Evolutionary conservation across 2,329 filamentous ascomycete genomes (phyloP), one percentile per base, ranked within the genome.

Genomic region (Alternaria sp.): DNA sequence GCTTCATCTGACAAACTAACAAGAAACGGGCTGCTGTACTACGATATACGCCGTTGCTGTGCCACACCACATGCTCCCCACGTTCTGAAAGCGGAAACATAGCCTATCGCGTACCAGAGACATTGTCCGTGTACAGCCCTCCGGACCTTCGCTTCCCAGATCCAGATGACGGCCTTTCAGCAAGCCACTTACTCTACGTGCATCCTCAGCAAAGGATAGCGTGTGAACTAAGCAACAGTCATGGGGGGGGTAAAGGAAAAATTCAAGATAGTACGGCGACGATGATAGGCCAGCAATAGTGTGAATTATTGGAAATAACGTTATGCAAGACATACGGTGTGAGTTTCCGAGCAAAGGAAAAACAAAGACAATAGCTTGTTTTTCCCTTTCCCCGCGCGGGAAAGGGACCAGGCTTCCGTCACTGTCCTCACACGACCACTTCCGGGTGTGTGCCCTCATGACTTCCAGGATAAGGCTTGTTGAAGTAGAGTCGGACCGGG

Each of bases 401-500:
- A 46, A 49, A 45, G 25, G 28, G 28, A 54, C 25, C 56, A 51
- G 43, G 32, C 36, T 45, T 23, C 32, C 12, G 54, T 58, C 21
- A 23, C 26, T 44, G 10, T 46, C 30, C 55, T 30, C 32, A 46
- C 43, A 52, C 49, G 49, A 52, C 54, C 40, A 45, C 26, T 30
- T 32, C 25, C 49, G 6, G 49, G 26, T 32, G 26, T 30, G 30
- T 45, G 57, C 32, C 40, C 59, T 62, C 28, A 54, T 62, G 59
- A 62, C 59, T 61, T 25, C 52, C 30, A n/a, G 13, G 55, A 50
- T 57, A 15, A 15, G 52, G 43, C 19, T 50, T 36, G 17, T 25
- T 40, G 23, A n/a, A 44, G n/a, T 26, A 30, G 8, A 54, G 47
- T 62, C 55, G 55, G 59, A 32, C 55, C 57, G 47, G 36, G 45